Evolutionary conservation across 148 eudicot species (phyloP), one percentile per base, ranked within the genome.

Genomic region (Chenopodium berlandieri): DNA sequence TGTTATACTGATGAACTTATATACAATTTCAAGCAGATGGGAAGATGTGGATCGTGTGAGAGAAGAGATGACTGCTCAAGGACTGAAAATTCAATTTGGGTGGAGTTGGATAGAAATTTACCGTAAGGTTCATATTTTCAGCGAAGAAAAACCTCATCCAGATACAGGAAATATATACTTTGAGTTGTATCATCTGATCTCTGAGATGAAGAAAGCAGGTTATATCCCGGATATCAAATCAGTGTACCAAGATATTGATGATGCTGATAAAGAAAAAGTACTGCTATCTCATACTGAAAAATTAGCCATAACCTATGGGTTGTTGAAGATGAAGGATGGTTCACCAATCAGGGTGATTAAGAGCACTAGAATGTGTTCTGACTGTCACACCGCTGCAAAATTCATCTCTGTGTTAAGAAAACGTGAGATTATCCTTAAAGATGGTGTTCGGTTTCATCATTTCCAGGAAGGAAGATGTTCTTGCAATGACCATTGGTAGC

Each of bases 401-500:
- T 86, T 85, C 75, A 82, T 88, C 34, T 90, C 91, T 14, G 73
- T 81, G 77, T 74, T 90, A 34, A 89, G 84, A 81, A 78, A 80
- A 34, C 73, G 87, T 2, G 89, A 90, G 73, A 90, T 92, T 62
- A 70, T 88, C 54, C 76, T 92, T 67, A 92, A 89, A 86, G 95
- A 92, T 78, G 93, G 95, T 16, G 82, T 77, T 62, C 85, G 91
- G 27, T 92, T 90, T 83, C 95, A 90, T 73, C 91, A 92, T 78
- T 92, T 92, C 56, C 88, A 76, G n/a, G 52, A 88, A 50, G 93
- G 95, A 13, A 90, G 81, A 71, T 90, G 95, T 78, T 89, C 93
- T 76, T 90, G 95, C 88, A 85, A 88, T 68, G 91, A 92, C 71
- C 86, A 82, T 72, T 92, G 95, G 95, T 91, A 82, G 79, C 54